Evolutionary conservation across 331 rosid species (phyloP), one percentile per base, ranked within the genome.

Genomic region (Pyracantha coccinea): DNA sequence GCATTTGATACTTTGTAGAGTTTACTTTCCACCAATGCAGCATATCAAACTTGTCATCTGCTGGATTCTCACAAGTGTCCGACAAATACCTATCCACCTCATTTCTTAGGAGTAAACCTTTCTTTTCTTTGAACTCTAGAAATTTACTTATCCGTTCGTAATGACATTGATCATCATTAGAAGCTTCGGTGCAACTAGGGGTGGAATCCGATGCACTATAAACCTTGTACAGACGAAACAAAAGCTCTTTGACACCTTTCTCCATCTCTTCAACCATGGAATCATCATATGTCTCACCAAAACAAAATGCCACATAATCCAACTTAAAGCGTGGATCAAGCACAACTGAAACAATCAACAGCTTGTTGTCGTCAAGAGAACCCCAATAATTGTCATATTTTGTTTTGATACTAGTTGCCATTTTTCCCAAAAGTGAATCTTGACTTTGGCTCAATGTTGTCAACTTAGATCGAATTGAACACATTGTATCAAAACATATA

Each of bases 291-390:
- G 41, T 4, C 35, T 24, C 4, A 24, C 53, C 11, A 2, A 73
- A 23, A 38, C 77, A 38, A 60, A 35, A 35, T 4, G 6, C 20
- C 19, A 59, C 20, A 38, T 58, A 38, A 15, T 60, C 77, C 41
- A 73, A 59, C 35, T 73, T 60, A 47, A 33, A 60, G 10, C 77
- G 68, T 2, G 60, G 77, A 62, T 73, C 77, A 60, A 73, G 69
- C 24, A 73, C 55, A 27, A 59, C 6, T 3, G 53, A 33, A 21
- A 72, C 28, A 28, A 9, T 16, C 68, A 72, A 72, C 25, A 41
- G 21, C 14, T 41, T 73, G 17, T 55, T 61, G 3, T 61, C 44
- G 1, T 62, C 59, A 45, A 61, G 21, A 11, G 25, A 9, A 16
- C 29, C 59, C 79, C 66, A 76, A 67, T 55, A 75, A 16, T 54